Evolutionary conservation across 2,329 filamentous ascomycete genomes (phyloP).

Genomic region (Alternaria rosae): DNA sequence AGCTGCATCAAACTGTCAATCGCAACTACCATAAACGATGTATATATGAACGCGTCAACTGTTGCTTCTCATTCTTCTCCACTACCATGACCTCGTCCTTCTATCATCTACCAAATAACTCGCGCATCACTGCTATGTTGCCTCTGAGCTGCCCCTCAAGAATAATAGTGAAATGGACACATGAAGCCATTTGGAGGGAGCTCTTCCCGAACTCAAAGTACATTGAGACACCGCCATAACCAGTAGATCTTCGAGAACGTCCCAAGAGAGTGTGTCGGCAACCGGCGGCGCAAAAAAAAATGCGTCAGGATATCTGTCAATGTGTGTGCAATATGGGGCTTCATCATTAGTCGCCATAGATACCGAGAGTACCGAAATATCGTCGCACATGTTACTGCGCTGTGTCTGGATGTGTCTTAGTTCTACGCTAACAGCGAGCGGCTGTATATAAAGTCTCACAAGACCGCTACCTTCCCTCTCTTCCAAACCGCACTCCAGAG

Average conservation of each 20-base stretch:
- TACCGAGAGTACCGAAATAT: not conserved
- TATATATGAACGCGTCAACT: not conserved
- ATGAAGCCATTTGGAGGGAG: not conserved
- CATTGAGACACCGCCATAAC: accelerated
- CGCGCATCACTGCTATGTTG: not conserved
- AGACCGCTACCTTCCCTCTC: not conserved
- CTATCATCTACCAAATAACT: no score
- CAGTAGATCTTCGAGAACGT: not conserved
- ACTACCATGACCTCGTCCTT: not conserved
- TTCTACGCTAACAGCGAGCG: not conserved
- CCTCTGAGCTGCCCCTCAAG: not conserved
- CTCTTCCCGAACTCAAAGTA: not conserved
- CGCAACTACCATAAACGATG: not conserved
- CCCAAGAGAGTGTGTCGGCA: not conserved
- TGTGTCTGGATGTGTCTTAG: not conserved
- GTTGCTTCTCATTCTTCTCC: not conserved
- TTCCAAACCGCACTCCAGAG: not conserved
- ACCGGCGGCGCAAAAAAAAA: no score
- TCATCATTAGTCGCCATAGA: accelerated
- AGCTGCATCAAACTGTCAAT: no score
- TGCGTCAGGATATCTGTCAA: no score
- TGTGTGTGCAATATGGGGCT: not conserved
- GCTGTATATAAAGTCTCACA: not conserved
- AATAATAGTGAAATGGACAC: not conserved
- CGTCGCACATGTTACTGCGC: not conserved